Evolutionary conservation across 108 stramenopile genomes (phyloP), one percentile per base, ranked within the genome.

Genomic region (Hondaea fermentalgiana): DNA sequence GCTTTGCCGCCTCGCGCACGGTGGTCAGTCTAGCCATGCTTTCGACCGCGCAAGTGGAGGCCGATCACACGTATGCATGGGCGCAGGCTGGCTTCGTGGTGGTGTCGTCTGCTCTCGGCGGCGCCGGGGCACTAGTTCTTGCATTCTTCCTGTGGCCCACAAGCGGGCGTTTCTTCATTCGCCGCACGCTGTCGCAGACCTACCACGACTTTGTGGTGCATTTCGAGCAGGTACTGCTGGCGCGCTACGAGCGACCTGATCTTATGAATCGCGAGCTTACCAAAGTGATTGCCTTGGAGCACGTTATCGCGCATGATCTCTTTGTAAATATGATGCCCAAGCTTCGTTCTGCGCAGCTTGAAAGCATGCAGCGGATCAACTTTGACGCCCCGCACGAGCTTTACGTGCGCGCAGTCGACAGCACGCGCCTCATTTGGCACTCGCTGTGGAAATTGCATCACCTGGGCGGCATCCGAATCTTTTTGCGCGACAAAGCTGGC

Each of bases 301-400:
- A 53, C 28, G 4, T 83, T 2, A 47, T 83, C 25, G 76, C 76
- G 19, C 76, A 53, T 3, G 76, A 53, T 83, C 51, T 83, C 49
- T 83, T 45, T 83, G 76, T 83, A 83, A 53, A 83, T 53, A 83
- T 53, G 51, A 53, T 83, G 76, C 76, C 76, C 76, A 47, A 53
- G 45, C 76, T 83, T 0, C 76, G 76, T 6, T 83, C 76, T 47
- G 76, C 76, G 49, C 49, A 53, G 51, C 51, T 83, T 0, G 76
- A 83, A 23, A 83, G 43, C 10, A 83, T 83, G 76, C 76, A 83
- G 76, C 76, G 28, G 4, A 23, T 83, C 25, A 83, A 83, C 76
- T 53, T 53, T 35, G 76, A 83, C 51, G 76, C 76, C 19, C 49
- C 49, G n/a, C 51, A 83, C 76, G 76, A 83, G 23, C 19, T 53